Base-by-base conservation (phyloP, 805 yeast species). In the Wickerhamiella siamensis region DNA sequence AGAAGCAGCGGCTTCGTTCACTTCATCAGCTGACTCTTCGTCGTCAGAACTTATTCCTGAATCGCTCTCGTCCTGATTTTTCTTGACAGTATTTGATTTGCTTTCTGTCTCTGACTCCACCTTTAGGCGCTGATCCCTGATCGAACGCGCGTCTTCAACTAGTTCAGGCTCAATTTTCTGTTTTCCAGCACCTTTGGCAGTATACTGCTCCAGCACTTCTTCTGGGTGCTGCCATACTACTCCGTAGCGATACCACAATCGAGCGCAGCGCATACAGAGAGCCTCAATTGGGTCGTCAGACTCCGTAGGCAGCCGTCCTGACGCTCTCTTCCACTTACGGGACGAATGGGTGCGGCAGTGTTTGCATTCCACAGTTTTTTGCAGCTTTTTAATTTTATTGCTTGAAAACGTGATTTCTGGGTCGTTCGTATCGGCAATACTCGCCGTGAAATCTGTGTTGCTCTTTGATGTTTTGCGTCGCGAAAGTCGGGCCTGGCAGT, bases 191-290 rank as follows among this genome's bases (percentile, higher is more conserved):
- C 74, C 55, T 67, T 71, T 32, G 32, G 41, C 74, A 62, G 60
- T 42, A 45, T 44, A 71, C 74, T 8, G 6, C 55, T 67, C 72
- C 34, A 75, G 59, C 0, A 83, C 75, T 41, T 77, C 84, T 19
- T 61, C 50, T 0, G 95, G 95, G 27, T 74, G 75, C 49, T 78
- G 83, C 97, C 97, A 91, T 8, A 66, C 67, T 0, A 83, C 77
- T 0, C 86, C 95, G 58, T 88, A 88, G 32, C 93, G 64, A 57
- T 95, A 70, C 97, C 97, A 88, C 22, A 91, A 55, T 44, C 81
- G 69, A 0, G 95, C 95, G 64, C 98, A 88, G 41, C 97, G 66
- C 22, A 70, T 61, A 58, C 98, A 88, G 12, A 88, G 62, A 0
- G 86, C 95, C 14, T 66, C 59, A 2, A 75, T 61, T 1, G 62